phyloP scores from a whole-genome alignment of 106 monocot species.

The Platanthera zijinensis region DNA sequence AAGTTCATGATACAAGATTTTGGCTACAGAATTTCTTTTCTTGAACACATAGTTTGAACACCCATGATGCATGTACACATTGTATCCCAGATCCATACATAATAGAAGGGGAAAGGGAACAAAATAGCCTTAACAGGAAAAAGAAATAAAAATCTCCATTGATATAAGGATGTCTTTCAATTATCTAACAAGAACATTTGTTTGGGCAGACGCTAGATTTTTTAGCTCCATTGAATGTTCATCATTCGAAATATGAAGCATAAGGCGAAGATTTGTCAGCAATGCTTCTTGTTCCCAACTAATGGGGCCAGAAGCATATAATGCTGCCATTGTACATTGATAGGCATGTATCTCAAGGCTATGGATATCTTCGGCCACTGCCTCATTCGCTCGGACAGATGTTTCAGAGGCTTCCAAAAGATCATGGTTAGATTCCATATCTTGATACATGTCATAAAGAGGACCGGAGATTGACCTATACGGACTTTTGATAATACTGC shows the following conservation, averaged over 20 bases:
- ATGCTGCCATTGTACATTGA: constrained; percentile 28
- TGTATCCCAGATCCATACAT: background rate
- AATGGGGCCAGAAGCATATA: constrained; percentile 58
- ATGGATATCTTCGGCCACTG: constrained; percentile 21
- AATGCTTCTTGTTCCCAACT: constrained; percentile 63
- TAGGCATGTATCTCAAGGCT: constrained; percentile 50
- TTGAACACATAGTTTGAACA: background rate
- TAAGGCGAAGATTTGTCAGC: constrained; percentile 52
- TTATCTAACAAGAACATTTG: background rate
- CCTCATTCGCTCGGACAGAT: constrained; percentile 4
- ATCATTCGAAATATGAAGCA: constrained; percentile 64
- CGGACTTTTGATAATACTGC: constrained; percentile 19
- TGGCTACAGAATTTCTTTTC: background rate
- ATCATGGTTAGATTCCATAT: background rate
- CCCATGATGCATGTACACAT: background rate
- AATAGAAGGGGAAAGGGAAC: background rate
- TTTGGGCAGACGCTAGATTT: constrained; percentile 14
- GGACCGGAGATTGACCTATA: constrained; percentile 12
- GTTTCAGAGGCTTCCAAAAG: constrained; percentile 15
- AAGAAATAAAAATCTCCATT: background rate
- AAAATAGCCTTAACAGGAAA: background rate
- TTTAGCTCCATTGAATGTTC: constrained; percentile 53
- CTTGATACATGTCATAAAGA: background rate
- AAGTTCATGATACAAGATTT: background rate
- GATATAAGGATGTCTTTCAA: background rate